These are phyloP conservation scores for Penicillium sp. DNA, from an alignment of 2,329 filamentous ascomycete genomes.

Conservation along the genomic window DNA sequence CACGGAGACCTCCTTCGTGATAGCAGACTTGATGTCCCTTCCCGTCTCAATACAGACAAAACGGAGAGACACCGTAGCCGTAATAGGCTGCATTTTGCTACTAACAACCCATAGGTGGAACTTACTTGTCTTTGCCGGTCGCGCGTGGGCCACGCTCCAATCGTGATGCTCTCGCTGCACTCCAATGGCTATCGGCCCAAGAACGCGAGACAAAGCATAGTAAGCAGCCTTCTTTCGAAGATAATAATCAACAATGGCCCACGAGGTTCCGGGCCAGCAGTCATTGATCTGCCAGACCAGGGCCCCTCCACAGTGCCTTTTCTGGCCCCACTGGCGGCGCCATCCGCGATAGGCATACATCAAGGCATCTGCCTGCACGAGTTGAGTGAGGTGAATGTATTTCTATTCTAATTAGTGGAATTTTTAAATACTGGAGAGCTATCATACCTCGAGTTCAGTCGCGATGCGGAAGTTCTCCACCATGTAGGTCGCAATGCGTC, in stretches of 20 bases:
- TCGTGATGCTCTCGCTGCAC: too few species aligned
- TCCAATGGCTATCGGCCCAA: too few species aligned
- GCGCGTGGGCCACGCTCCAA: too few species aligned
- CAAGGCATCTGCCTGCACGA: constrained; percentile 4
- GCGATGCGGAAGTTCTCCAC: not conserved
- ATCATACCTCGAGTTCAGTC: too few species aligned
- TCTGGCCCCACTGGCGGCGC: constrained; percentile 10
- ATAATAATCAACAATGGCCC: constrained; percentile 8
- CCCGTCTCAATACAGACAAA: too few species aligned
- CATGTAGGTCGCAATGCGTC: constrained; percentile 1
- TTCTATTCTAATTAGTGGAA: not conserved
- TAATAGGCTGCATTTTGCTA: too few species aligned
- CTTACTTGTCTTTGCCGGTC: too few species aligned
- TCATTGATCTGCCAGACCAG: constrained; percentile 12
- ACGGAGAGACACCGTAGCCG: too few species aligned
- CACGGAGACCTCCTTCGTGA: too few species aligned
- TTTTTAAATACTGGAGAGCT: too few species aligned
- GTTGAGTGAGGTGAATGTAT: constrained; percentile 1
- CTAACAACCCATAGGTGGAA: too few species aligned
- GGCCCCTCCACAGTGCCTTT: constrained; percentile 37
- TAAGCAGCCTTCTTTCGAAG: constrained; percentile 1
- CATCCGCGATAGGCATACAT: constrained; percentile 6
- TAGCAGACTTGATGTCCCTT: too few species aligned
- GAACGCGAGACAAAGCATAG: not conserved
- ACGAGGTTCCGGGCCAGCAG: constrained; percentile 9